Base-by-base conservation (phyloP, 176 grass and related monocot species). In the Stipa capillata region DNA sequence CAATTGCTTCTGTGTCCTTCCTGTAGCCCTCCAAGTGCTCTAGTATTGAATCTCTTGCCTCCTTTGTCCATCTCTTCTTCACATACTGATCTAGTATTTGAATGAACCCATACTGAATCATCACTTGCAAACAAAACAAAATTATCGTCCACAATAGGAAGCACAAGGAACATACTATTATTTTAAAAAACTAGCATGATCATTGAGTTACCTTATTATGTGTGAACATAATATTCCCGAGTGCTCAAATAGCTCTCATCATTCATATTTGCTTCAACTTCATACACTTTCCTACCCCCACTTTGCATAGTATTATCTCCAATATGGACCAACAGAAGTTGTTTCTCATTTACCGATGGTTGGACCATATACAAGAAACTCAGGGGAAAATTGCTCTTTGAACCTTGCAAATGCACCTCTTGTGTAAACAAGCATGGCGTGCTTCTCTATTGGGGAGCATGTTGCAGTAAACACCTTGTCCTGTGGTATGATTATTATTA, bases 131-230 rank as follows among this genome's bases (percentile, higher is more conserved):
- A 1, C 27, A 59, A 1, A 1, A 1, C 9, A 1, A 35, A 21
- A 9, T 11, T 2, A 6, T 2, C 0, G 24, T 15, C 31, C 29
- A 1, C 0, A 23, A 5, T 9, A 0, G 2, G 0, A 8, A 31
- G 17, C 2, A 33, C 5, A 32, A 0, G 2, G n/a, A n/a, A 17
- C 0, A 3, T 3, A 18, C 4, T 0, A 3, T 13, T 0, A n/a
- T 25, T 25, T 0, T 2, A 6, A 58, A 2, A 0, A 1, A 7
- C 1, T 29, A 0, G 0, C 3, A 18, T 0, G 0, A 28, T 12
- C 17, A 8, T 51, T 51, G 16, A n/a, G n/a, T n/a, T n/a, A n/a
- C 18, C 48, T 52, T 2, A 52, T 2, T 12, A 52, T 72, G 10
- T 72, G 29, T 5, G 2, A 37, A 13, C 47, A 54, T 0, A 53